Conservation (phyloP, 202 grass and related monocot species). For the Musa balbisiana region DNA sequence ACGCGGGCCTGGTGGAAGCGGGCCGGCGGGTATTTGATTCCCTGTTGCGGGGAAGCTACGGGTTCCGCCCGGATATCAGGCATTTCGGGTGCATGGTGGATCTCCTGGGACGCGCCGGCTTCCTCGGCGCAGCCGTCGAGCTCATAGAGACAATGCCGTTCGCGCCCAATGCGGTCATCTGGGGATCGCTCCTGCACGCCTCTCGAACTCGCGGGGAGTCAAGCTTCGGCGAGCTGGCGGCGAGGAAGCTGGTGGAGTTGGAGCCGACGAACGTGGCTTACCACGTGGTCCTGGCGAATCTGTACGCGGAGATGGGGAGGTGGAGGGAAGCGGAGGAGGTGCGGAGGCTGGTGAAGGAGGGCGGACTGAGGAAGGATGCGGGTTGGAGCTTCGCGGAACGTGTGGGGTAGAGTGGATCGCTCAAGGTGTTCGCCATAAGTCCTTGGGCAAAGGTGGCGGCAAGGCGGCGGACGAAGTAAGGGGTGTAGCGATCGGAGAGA, state of each 20-base stretch:
- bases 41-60: background rate
- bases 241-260: slow-evolving; percentile 13
- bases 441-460: too few relatives aligned
- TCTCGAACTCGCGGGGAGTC: slow-evolving; percentile 3
- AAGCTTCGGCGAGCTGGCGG: background rate
- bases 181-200: slow-evolving; percentile 23
- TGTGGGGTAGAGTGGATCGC: too few relatives aligned
- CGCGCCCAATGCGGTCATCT: slow-evolving; percentile 15
- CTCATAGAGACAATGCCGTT: slow-evolving; percentile 7
- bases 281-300: slow-evolving; percentile 21
- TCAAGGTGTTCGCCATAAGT: background rate
- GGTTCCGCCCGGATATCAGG: slow-evolving; percentile 4
- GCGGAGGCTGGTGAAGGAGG: slow-evolving; percentile 8
- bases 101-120: slow-evolving; percentile 18
- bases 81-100: slow-evolving; percentile 28
- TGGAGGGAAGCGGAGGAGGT: slow-evolving; percentile 12
- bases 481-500: too few relatives aligned
- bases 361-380: background rate
- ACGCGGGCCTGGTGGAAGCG: background rate
- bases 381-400: slow-evolving; percentile 6
- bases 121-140: slow-evolving; percentile 1
- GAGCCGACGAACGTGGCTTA: slow-evolving; percentile 14
- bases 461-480: too few relatives aligned
- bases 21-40: background rate
- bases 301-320: slow-evolving; percentile 17